Evolutionary conservation across 2,329 filamentous ascomycete genomes (phyloP).

Genomic region (Colletotrichum scovillei): DNA sequence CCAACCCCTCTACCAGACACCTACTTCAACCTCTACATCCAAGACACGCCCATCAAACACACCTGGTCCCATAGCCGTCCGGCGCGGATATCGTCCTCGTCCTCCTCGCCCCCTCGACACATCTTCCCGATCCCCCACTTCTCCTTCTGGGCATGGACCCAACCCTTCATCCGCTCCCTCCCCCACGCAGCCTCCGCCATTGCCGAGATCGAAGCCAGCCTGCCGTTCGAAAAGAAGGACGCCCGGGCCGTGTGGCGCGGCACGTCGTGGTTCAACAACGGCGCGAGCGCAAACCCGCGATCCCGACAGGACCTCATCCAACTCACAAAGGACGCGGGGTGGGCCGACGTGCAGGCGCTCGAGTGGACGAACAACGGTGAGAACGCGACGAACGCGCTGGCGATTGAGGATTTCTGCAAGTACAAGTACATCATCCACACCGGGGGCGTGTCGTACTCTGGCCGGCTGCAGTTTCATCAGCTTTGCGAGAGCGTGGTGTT

Average conservation of each 20-base stretch:
- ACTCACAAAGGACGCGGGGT: conserved; percentile 48
- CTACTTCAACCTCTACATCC: conserved; percentile 63
- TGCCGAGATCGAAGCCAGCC: conserved; percentile 46
- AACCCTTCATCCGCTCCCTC: conserved; percentile 60
- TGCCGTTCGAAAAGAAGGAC: conserved; percentile 46
- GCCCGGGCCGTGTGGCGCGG: conserved; percentile 62
- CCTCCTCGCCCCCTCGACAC: conserved; percentile 47
- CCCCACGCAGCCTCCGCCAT: conserved; percentile 52
- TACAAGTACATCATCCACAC: conserved; percentile 65
- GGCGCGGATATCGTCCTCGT: conserved; percentile 52
- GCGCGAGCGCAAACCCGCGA: conserved; percentile 47
- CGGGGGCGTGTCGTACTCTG: conserved; percentile 65
- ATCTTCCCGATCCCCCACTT: conserved; percentile 67
- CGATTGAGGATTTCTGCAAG: conserved; percentile 62
- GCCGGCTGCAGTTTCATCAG: conserved; percentile 62
- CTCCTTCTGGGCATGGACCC: conserved; percentile 65
- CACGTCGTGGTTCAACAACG: conserved; percentile 61
- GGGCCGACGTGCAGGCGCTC: conserved; percentile 61
- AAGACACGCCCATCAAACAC: conserved; percentile 58
- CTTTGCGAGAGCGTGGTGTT: conserved; percentile 61
- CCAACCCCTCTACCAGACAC: conserved; percentile 61
- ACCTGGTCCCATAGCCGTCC: conserved; percentile 61
- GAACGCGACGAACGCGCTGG: conserved; percentile 55
- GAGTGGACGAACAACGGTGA: conserved; percentile 46
- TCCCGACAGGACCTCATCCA: conserved; percentile 54